Base-by-base conservation (phyloP, 2,329 filamentous ascomycete genomes). In the Xylariaceae sp. region DNA sequence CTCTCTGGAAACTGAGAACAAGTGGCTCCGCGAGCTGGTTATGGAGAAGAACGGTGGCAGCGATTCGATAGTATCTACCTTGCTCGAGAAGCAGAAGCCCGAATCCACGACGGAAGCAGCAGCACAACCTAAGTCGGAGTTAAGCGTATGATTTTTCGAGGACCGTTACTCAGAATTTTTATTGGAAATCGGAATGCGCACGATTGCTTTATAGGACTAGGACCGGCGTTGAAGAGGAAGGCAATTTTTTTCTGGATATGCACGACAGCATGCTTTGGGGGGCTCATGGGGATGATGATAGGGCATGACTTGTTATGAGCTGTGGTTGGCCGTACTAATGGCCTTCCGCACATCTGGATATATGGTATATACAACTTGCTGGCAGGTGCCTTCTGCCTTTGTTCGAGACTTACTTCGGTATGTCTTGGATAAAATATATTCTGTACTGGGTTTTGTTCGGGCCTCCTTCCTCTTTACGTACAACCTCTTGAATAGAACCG, bases 41-140 rank as follows among this genome's bases (percentile, higher is more conserved):
- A 88, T 89, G 54, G 89, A 92, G 74, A 93, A 92, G 80, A 90
- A 90, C 67, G 88, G 87, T 64, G 80, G 80, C 65, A 80, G 77
- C 66, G 81, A 83, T 50, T 73, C 74, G 45, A 76, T 82, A 59
- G 74, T 83, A 51, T 72, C 78, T 39, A 75, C 78, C 60, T 72
- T 83, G 55, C 76, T 81, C 66, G 81, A 82, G 65, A 82, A 82
- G 64, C 79, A 80, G 57, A 74, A 74, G 66, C 60, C 70, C 56
- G 60, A 65, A 57, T 23, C 73, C 70, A 60, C 70, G 34, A 61
- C 56, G 42, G 69, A 68, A 57, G 57, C 66, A 37, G 60, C 59
- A 44, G 37, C 57, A 51, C 57, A 66, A 34, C 48, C 53, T 4
- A 66, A 64, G 55, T 45, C 63, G 6, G 67, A 68, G 30, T 54